Evolutionary conservation across 1,284 basidiomycete species (phyloP).

Genomic region (Ustilago cynodontis): DNA sequence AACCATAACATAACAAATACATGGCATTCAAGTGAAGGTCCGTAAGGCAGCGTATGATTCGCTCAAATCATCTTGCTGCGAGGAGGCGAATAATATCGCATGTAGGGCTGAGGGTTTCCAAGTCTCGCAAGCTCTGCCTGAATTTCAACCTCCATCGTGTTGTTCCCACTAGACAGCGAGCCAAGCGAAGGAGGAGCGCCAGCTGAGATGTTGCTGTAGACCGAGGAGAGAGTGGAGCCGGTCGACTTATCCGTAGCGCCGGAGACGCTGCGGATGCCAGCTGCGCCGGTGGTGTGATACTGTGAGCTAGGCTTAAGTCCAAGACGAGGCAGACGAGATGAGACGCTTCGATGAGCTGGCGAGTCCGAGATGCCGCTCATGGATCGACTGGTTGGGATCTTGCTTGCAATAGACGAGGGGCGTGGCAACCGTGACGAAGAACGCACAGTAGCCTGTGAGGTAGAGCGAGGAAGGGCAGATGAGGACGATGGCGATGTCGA

Average conservation of each 20-base stretch:
- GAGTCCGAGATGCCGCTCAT: slow-evolving; percentile 33
- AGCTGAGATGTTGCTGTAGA: slow-evolving; percentile 32
- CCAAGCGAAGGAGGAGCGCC: slow-evolving; percentile 33
- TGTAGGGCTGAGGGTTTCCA: slow-evolving; percentile 43
- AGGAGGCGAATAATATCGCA: slow-evolving; percentile 48
- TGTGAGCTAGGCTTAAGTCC: slow-evolving; percentile 46
- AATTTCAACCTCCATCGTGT: slow-evolving; percentile 52
- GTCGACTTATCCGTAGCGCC: slow-evolving; percentile 45
- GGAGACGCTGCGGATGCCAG: slow-evolving; percentile 25
- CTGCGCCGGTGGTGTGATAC: slow-evolving; percentile 14
- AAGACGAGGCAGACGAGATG: slow-evolving; percentile 42
- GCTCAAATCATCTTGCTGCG: slow-evolving; percentile 45
- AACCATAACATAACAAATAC: neutral
- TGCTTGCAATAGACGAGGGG: slow-evolving; percentile 15
- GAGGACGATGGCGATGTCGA: slow-evolving; percentile 15
- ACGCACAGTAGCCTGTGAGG: slow-evolving; percentile 34
- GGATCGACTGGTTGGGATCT: slow-evolving; percentile 32
- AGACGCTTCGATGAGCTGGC: slow-evolving; percentile 22
- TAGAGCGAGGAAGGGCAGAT: slow-evolving; percentile 23
- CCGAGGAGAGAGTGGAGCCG: slow-evolving; percentile 38
- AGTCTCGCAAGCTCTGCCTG: slow-evolving; percentile 41
- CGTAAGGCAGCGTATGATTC: neutral
- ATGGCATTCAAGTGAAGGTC: neutral
- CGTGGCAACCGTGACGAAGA: slow-evolving; percentile 23
- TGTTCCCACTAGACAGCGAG: slow-evolving; percentile 39